Conservation (phyloP, 768 basidiomycete species). For the Clathrus columnatus region DNA sequence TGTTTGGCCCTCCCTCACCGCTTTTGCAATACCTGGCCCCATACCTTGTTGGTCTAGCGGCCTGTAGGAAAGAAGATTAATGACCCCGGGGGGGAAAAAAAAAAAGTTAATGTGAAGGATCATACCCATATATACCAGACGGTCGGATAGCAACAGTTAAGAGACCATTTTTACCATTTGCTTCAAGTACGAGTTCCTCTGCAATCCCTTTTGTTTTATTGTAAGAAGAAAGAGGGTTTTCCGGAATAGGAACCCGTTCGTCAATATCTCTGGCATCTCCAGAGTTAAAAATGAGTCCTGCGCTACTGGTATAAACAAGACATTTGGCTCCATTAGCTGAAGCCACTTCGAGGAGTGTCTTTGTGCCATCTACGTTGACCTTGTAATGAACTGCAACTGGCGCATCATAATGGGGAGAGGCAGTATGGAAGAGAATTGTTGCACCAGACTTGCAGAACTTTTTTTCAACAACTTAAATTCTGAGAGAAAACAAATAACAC, state of each 20-base stretch:
- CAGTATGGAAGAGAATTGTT: conserved; percentile 93
- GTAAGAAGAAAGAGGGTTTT: conserved; percentile 75
- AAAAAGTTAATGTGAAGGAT: no score
- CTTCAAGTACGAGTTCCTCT: conserved; percentile 71
- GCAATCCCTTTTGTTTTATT: conserved; percentile 91
- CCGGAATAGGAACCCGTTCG: conserved; percentile 72
- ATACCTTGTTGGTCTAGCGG: conserved; percentile 89
- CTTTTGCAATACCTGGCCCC: conserved; percentile 64
- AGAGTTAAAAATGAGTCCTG: conserved; percentile 85
- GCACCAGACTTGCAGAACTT: conserved; percentile 47
- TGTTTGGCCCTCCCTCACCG: conserved; percentile 73
- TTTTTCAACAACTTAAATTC: no score
- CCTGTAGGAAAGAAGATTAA: conserved; percentile 29
- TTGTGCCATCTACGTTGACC: conserved; percentile 91
- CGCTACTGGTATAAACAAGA: conserved; percentile 93
- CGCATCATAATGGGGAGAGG: conserved; percentile 69
- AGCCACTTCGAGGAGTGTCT: conserved; percentile 76
- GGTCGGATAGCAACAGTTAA: conserved; percentile 87
- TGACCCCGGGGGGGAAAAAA: background rate
- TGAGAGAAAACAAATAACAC: no score
- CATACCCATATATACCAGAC: conserved; percentile 92
- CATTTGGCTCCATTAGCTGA: conserved; percentile 50
- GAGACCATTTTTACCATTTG: conserved; percentile 79
- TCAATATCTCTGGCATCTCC: conserved; percentile 75
- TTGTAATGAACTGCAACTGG: conserved; percentile 72